A percentile compares a stretch with the other conserved stretches of the same genome.
phyloP scores from a whole-genome alignment of 129 eudicot species.

The Oenanthe sinensis region DNA sequence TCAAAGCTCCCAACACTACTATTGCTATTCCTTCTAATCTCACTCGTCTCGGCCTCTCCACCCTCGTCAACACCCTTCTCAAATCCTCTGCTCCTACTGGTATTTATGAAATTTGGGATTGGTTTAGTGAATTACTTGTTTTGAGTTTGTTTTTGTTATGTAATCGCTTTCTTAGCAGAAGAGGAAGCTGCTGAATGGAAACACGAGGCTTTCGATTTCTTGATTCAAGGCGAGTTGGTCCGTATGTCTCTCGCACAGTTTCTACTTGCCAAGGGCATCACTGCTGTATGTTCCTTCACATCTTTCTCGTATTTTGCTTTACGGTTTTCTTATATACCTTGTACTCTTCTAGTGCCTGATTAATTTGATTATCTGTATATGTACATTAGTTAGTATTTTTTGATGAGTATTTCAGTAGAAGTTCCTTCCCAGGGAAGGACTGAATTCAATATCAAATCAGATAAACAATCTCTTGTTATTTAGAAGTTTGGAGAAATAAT shows the following conservation, averaged over 20 bases:
- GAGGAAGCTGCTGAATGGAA: slow-evolving; percentile 65
- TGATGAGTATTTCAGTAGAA: no score
- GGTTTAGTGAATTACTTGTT: neutral
- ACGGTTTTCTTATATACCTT: no score
- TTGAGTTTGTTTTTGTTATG: neutral
- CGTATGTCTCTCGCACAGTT: slow-evolving; percentile 86
- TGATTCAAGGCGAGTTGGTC: slow-evolving; percentile 67
- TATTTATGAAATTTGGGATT: neutral
- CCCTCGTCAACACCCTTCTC: slow-evolving; percentile 71
- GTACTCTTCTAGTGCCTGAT: no score
- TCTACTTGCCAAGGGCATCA: slow-evolving; percentile 73
- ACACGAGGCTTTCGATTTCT: slow-evolving; percentile 75
- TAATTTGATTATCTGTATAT: no score
- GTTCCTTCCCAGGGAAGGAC: no score
- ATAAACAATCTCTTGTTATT: no score
- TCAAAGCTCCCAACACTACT: slow-evolving; percentile 49
- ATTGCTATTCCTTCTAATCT: slow-evolving; percentile 67
- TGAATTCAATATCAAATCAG: no score
- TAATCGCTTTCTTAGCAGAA: slow-evolving; percentile 22
- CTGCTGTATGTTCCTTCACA: slow-evolving; percentile 44
- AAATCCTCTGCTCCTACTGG: slow-evolving; percentile 37
- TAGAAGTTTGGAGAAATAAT: no score
- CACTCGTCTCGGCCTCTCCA: slow-evolving; percentile 74
- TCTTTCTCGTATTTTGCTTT: no score
- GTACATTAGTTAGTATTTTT: no score